phyloP scores from a whole-genome alignment of 169 alveolate genomes.

The Plasmodium gaboni region DNA sequence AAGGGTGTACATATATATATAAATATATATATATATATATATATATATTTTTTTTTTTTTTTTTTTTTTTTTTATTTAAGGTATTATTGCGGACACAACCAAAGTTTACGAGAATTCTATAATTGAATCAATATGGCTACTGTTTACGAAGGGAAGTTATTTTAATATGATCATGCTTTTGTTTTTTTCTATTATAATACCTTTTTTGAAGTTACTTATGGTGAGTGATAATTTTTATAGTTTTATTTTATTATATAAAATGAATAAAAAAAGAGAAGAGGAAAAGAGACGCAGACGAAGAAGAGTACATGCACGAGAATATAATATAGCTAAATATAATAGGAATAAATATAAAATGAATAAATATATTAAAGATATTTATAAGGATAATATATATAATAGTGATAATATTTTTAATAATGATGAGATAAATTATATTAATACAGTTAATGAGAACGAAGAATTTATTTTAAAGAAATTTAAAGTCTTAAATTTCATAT shows the following conservation, averaged over 20 bases:
- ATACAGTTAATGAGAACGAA: constrained; percentile 50
- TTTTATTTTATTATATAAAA: constrained; percentile 32
- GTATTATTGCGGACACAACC: constrained; percentile 21
- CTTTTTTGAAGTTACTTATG: constrained; percentile 45
- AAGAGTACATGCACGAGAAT: not conserved
- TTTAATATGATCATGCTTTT: constrained; percentile 62
- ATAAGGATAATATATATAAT: too few relatives aligned
- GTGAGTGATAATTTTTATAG: constrained; percentile 70
- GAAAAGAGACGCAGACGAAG: not conserved
- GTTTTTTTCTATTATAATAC: constrained; percentile 56
- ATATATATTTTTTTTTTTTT: not conserved
- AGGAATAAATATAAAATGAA: too few relatives aligned
- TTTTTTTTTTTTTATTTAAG: not conserved
- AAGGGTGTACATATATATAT: not conserved
- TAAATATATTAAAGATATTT: too few relatives aligned
- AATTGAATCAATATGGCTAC: constrained; percentile 50
- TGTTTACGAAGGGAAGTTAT: constrained; percentile 39
- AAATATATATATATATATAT: not conserved
- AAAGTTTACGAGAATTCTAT: constrained; percentile 59
- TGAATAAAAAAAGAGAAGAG: constrained; percentile 22
- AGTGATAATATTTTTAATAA: constrained; percentile 9
- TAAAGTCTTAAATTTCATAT: constrained; percentile 35
- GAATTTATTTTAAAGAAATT: constrained; percentile 42
- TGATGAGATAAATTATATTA: constrained; percentile 35
- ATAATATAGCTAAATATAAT: too few relatives aligned